These are phyloP conservation scores for Arabidopsis lyrata DNA, from an alignment of 441 rosid species.

Conservation along the genomic window DNA sequence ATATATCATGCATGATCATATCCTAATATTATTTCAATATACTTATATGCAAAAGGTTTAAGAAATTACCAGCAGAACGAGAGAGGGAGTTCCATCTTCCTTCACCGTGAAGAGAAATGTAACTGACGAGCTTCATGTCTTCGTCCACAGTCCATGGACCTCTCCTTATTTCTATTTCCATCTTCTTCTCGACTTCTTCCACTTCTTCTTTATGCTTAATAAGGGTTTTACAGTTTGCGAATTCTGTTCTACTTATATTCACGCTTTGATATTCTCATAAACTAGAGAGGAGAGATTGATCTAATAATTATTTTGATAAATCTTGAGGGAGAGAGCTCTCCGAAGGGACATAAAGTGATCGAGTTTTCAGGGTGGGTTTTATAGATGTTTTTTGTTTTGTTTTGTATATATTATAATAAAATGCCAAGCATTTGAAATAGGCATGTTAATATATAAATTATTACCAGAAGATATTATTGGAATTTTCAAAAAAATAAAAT, in stretches of 20 bases:
- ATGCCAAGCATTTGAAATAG: background rate
- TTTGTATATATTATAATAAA: background rate
- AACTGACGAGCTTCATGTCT: constrained; percentile 60
- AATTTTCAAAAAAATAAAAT: no score
- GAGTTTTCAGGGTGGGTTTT: constrained; percentile 11
- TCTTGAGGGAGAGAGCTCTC: constrained; percentile 19
- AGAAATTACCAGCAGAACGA: constrained; percentile 51
- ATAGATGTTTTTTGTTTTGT: background rate
- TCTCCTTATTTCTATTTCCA: constrained; percentile 53
- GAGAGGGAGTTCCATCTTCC: constrained; percentile 68
- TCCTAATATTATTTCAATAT: background rate
- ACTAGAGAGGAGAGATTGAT: background rate
- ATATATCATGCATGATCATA: background rate
- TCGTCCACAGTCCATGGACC: constrained; percentile 69
- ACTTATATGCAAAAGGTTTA: background rate
- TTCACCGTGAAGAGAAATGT: constrained; percentile 58
- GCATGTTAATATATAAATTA: background rate
- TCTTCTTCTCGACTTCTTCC: constrained; percentile 22
- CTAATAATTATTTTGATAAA: background rate
- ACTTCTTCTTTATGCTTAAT: constrained; percentile 29
- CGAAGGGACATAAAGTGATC: constrained; percentile 8
- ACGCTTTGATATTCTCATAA: constrained; percentile 12
- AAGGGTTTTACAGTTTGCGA: background rate
- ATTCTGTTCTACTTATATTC: constrained; percentile 12
- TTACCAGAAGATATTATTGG: no score